phyloP scores from a whole-genome alignment of 345 rosid species.

The Syzygium grande region DNA sequence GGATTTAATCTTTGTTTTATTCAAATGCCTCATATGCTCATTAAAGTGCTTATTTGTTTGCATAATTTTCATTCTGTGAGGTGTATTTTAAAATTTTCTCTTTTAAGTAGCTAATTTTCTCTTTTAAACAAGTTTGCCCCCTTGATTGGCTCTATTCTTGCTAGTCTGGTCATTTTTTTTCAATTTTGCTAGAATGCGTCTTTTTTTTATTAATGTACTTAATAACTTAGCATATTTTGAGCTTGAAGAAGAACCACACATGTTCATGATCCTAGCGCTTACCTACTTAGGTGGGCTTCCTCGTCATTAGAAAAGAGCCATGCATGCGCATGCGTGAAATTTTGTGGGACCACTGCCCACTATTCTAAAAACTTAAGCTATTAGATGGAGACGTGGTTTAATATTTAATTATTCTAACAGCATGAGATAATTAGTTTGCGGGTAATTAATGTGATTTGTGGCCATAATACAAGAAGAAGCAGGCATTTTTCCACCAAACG shows the following conservation, averaged over 20 bases:
- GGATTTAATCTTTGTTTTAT: neutral
- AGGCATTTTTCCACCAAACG: neutral
- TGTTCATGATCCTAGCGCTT: neutral
- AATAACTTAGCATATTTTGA: neutral
- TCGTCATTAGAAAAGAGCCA: neutral
- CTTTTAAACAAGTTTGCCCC: neutral
- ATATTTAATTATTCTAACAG: no score
- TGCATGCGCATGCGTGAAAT: neutral
- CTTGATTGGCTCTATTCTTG: neutral
- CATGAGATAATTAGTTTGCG: neutral
- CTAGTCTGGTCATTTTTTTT: neutral
- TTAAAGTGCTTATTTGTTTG: neutral
- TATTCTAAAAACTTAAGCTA: no score
- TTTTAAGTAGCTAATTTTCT: conserved; percentile 2
- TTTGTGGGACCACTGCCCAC: no score
- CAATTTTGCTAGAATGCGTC: neutral
- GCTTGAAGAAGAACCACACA: neutral
- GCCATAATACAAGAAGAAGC: neutral
- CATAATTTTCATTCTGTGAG: neutral
- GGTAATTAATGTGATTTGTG: neutral
- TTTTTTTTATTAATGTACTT: neutral
- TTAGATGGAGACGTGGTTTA: no score
- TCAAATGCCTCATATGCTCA: neutral
- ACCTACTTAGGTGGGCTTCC: neutral
- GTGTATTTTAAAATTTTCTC: conserved; percentile 8